Percentiles rank a stretch among this genome's conserved stretches.
Conservation (phyloP, 2,329 filamentous ascomycete species). For the Fusarium pseudograminearum region DNA sequence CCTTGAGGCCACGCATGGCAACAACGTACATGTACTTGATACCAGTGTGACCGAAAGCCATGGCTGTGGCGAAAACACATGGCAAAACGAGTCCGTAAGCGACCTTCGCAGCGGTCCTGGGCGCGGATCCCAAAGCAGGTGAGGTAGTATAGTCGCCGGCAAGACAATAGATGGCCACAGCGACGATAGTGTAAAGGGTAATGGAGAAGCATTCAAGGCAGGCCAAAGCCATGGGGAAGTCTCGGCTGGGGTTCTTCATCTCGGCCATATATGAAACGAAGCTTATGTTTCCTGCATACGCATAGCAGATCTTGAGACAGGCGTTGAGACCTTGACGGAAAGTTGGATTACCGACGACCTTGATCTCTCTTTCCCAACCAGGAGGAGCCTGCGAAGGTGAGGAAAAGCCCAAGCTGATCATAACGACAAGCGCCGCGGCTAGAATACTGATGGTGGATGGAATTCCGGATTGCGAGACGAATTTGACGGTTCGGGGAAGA, state of each 20-base stretch:
- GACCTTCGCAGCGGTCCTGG: constrained; percentile 49
- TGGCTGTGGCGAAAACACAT: constrained; percentile 49
- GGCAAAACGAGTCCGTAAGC: constrained; percentile 51
- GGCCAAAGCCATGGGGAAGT: constrained; percentile 50
- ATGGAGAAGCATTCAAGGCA: constrained; percentile 52
- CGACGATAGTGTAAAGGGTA: constrained; percentile 51
- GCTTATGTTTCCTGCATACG: constrained; percentile 49
- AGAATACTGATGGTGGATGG: constrained; percentile 47
- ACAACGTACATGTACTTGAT: constrained; percentile 53
- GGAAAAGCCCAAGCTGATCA: constrained; percentile 47
- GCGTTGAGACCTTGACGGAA: constrained; percentile 46
- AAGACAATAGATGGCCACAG: constrained; percentile 50
- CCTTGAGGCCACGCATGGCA: constrained; percentile 49
- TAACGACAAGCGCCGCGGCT: constrained; percentile 47
- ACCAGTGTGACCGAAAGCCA: constrained; percentile 51
- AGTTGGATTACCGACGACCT: constrained; percentile 39
- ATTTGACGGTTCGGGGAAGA: constrained; percentile 71
- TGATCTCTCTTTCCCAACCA: constrained; percentile 44
- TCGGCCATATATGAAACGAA: constrained; percentile 52
- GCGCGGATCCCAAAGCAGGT: constrained; percentile 52
- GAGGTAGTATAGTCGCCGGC: constrained; percentile 51
- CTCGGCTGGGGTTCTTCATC: constrained; percentile 50
- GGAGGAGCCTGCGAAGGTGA: constrained; percentile 40
- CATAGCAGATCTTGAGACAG: constrained; percentile 49
- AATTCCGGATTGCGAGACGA: constrained; percentile 45